Base-by-base conservation (phyloP, 1,284 basidiomycete species). In the Leccinum cinnamomeum region DNA sequence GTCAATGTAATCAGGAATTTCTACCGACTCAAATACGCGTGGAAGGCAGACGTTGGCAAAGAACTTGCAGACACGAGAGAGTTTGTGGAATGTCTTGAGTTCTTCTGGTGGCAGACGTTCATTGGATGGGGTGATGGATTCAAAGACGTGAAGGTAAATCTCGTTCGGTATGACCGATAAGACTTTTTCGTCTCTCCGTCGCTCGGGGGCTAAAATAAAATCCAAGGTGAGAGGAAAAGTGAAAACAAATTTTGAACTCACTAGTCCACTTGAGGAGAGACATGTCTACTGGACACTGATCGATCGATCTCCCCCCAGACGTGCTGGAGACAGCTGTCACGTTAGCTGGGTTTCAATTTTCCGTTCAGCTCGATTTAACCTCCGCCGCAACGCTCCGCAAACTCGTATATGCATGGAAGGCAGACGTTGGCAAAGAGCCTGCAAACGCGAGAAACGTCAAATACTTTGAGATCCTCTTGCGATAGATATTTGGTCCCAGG, bases 281-380 rank as follows among this genome's bases (percentile, higher is more conserved):
- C 41, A 44, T 66, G 81, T 82, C 91, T 37, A 39, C 37, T 14
- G 37, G 37, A 39, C 37, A 39, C 37, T 39, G 37, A 39, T 39
- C 37, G 28, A 30, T 30, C 28, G 28, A 30, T 30, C 30, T 20
- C 20, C 20, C 20, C n/a, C n/a, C n/a, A n/a, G n/a, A n/a, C n/a
- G n/a, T n/a, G n/a, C n/a, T n/a, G n/a, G n/a, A n/a, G n/a, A n/a
- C n/a, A n/a, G n/a, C n/a, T n/a, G n/a, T n/a, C n/a, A n/a, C n/a
- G n/a, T n/a, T n/a, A n/a, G n/a, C n/a, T n/a, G n/a, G n/a, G n/a
- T n/a, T n/a, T n/a, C n/a, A n/a, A n/a, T 25, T 25, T 25, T 25
- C 25, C 25, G 25, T 25, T 25, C 25, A 25, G 25, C 25, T 25
- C 25, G 25, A 25, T 25, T 25, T 25, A 25, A 7, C 25, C 25